Evolutionary conservation across 2,329 filamentous ascomycete species (phyloP), one percentile per base, ranked within the genome.

Genomic region (Aspergillus vadensis): DNA sequence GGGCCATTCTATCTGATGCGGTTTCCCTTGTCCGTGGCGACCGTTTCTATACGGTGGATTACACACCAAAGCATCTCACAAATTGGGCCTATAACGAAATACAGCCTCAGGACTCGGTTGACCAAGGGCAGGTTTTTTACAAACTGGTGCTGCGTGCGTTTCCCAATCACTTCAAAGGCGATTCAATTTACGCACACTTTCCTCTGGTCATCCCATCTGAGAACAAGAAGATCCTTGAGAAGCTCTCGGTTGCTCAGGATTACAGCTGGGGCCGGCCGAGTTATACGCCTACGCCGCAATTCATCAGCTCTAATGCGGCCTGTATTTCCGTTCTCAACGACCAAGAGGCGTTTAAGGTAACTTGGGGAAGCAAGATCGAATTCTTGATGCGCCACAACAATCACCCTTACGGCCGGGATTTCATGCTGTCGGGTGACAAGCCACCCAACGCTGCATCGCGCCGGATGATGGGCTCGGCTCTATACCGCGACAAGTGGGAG

Each of bases 141-240:
- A 83, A 82, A 66, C 74, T 83, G n/a, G 77, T 82, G 60, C 73
- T 83, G 59, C 76, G 81, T 52, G 79, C 81, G 2, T 76, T 84
- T 58, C 82, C 82, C 3, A 78, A 81, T 58, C 79, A 79, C 68
- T 82, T 80, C 67, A 73, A 77, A 25, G 77, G 77, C 0, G 76
- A 81, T 61, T 82, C 80, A 0, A 74, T 83, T 54, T 83, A 82
- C 58, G 80, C 78, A 3, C 80, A 83, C 65, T 82, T 79, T 63
- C 81, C 81, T 2, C 66, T 83, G 62, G 81, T 81, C 10, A 72
- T 81, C 10, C 81, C 81, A 1, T 70, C 74, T 14, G 80, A 81
- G 64, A 83, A 81, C 69, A 67, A 74, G 51, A 77, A 75, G 43
- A 79, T 82, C 19, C 61, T 82, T 21, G 70, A 71, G 15, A 71